Conservation (phyloP, 2,329 filamentous ascomycete genomes). For the Neopestalotiopsis sp. region DNA sequence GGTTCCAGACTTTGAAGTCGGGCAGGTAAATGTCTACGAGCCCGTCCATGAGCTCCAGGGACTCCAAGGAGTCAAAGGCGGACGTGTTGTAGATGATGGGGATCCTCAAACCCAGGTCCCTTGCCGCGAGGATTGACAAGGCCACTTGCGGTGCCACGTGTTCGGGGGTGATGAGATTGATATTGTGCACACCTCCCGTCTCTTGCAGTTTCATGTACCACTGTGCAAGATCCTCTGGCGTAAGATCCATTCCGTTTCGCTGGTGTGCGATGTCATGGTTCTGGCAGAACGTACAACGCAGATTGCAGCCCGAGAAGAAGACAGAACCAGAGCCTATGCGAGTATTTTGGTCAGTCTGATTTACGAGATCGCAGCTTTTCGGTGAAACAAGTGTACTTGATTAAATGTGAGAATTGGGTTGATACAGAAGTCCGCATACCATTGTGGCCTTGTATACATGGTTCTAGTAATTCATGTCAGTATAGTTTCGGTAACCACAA, state of each 20-base stretch:
- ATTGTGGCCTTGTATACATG: conserved; percentile 82
- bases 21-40: conserved; percentile 87
- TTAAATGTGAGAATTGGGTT: too few relatives aligned
- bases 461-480: conserved; percentile 54
- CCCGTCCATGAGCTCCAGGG: conserved; percentile 75
- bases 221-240: conserved; percentile 77
- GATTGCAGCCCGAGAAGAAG: conserved; percentile 79
- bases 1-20: conserved; percentile 84
- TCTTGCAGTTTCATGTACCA: conserved; percentile 87
- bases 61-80: conserved; percentile 77
- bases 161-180: conserved; percentile 86
- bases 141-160: conserved; percentile 86
- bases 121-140: conserved; percentile 75
- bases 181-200: conserved; percentile 83
- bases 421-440: conserved; percentile 35
- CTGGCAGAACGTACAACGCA: conserved; percentile 79
- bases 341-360: neutral
- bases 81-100: conserved; percentile 88
- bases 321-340: conserved; percentile 69
- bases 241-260: conserved; percentile 80
- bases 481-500: neutral
- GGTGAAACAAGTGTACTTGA: too few relatives aligned
- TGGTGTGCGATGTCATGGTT: conserved; percentile 86
- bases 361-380: too few relatives aligned
- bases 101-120: conserved; percentile 70